These are phyloP conservation scores for Marasmius fiardii DNA, from an alignment of 1,284 basidiomycete species.

Conservation along the genomic window DNA sequence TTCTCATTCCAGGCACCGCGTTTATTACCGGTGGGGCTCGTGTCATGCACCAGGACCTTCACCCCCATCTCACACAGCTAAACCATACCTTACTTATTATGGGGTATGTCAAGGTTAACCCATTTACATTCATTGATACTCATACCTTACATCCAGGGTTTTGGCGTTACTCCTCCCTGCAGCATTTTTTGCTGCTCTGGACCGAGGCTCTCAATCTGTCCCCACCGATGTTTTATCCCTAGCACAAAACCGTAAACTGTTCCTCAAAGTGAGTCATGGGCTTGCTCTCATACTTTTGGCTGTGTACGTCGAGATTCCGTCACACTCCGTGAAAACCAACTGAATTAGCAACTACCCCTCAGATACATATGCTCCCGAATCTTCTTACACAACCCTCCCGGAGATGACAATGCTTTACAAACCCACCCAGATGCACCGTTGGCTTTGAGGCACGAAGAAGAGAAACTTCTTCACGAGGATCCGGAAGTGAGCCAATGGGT, in stretches of 20 bases:
- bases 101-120: slow-evolving; percentile 40
- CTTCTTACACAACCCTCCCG: slow-evolving; percentile 66
- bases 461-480: slow-evolving; percentile 35
- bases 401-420: slow-evolving; percentile 45
- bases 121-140: slow-evolving; percentile 2
- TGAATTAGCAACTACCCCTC: neutral
- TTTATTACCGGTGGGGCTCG: slow-evolving; percentile 47
- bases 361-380: slow-evolving; percentile 65
- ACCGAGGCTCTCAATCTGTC: slow-evolving; percentile 30
- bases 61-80: slow-evolving; percentile 50
- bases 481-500: slow-evolving; percentile 62
- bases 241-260: slow-evolving; percentile 37
- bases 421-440: slow-evolving; percentile 41
- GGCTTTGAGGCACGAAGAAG: slow-evolving; percentile 40
- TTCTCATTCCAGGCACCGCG: slow-evolving; percentile 47
- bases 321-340: too few species aligned
- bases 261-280: slow-evolving; percentile 61
- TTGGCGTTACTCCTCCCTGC: slow-evolving; percentile 59
- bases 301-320: slow-evolving; percentile 37
- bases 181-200: slow-evolving; percentile 63
- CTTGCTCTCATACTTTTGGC: slow-evolving; percentile 56
- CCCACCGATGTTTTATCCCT: slow-evolving; percentile 24
- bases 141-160: slow-evolving; percentile 40
- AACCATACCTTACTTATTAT: slow-evolving; percentile 66
- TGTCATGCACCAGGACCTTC: slow-evolving; percentile 42